Base-by-base conservation (phyloP, 2,329 filamentous ascomycete genomes). In the Hypoxylon sp. region DNA sequence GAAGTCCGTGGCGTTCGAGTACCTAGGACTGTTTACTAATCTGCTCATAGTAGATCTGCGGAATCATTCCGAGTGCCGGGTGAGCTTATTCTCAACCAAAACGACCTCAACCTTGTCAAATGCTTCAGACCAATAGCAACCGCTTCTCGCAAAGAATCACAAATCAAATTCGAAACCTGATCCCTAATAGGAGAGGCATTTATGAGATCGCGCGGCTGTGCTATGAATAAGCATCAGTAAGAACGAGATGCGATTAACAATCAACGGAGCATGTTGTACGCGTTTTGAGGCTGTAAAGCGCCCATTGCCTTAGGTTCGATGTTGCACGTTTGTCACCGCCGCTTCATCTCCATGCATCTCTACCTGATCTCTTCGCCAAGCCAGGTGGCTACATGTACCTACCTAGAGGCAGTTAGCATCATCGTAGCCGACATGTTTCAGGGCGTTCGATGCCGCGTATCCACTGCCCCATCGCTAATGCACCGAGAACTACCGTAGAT, bases 371-470 rank as follows among this genome's bases (percentile, higher is more conserved):
- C 20, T 20, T 40, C 50, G 11, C 40, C 25, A 50, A n/a, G 35
- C 17, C 14, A 22, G 10, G 17, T 2, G 35, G 37, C 55, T 62
- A 5, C 5, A 27, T 27, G 25, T 27, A 27, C 25, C 25, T 27
- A 27, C 20, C 20, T 20, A 20, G 20, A 27, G 25, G 25, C 25
- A 27, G 3, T 27, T 27, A 27, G 25, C 5, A 30, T 31, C 42
- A 55, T 30, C 40, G 31, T 14, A 49, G 30, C 27, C 20, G 40
- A 58, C 61, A 61, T 56, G 61, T 68, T 68, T 68, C 61, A 64
- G 11, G 20, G 40, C 35, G 30, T 30, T 31, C 33, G 25, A 37
- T 40, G 20, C 20, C 25, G 20, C 25, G 50, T 56, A 60, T 48
- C 55, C 49, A 55, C 55, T 10, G 30, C 27, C 42, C 42, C 50